Percentiles rank a stretch among this genome's conserved stretches.
phyloP scores from a whole-genome alignment of 768 basidiomycete genomes.

The Ramaria sp. region DNA sequence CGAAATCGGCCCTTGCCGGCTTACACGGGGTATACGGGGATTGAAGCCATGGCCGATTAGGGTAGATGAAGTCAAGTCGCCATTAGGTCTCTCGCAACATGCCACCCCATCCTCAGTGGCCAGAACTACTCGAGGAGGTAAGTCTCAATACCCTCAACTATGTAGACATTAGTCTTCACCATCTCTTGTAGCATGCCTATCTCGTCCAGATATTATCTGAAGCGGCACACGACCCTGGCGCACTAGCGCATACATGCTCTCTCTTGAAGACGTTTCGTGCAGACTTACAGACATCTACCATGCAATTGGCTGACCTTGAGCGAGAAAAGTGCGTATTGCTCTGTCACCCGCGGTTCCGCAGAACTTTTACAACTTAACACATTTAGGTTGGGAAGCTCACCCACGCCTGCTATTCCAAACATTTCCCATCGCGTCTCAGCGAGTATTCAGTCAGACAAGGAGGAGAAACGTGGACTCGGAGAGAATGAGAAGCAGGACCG shows the following conservation, averaged over 20 bases:
- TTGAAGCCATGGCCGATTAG: too few relatives aligned
- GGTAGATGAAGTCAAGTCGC: too few relatives aligned
- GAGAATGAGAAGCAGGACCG: neutral
- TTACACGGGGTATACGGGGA: too few relatives aligned
- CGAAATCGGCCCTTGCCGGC: too few relatives aligned
- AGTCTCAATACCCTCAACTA: neutral
- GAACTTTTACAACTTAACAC: neutral
- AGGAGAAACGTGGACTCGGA: neutral
- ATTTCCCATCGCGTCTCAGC: neutral
- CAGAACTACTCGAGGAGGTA: neutral
- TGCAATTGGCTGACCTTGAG: conserved; percentile 1
- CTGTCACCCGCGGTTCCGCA: neutral
- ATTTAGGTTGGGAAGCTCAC: neutral
- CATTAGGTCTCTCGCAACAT: neutral
- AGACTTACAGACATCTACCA: neutral
- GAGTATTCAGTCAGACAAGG: neutral
- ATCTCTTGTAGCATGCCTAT: neutral
- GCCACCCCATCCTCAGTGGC: neutral
- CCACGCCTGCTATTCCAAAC: neutral
- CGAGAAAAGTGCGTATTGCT: neutral
- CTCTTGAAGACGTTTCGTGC: neutral
- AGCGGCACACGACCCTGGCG: neutral
- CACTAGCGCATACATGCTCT: neutral
- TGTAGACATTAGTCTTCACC: neutral
- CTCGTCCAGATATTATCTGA: conserved; percentile 1